A percentile compares a stretch with the other conserved stretches of the same genome.
These are phyloP conservation scores for Teratosphaeria destructans DNA, from an alignment of 2,329 filamentous ascomycete genomes.

Conservation along the genomic window DNA sequence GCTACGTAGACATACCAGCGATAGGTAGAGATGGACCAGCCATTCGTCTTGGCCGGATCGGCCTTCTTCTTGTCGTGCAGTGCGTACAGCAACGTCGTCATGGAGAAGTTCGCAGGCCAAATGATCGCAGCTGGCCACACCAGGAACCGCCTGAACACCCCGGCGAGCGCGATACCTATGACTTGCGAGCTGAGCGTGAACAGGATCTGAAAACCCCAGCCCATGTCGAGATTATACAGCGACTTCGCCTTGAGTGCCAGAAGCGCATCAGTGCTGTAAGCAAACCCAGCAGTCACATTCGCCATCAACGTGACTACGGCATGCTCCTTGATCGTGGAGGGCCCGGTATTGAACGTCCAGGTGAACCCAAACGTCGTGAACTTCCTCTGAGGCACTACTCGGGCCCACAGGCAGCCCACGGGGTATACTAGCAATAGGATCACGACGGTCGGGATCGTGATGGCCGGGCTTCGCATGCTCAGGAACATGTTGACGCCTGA, in stretches of 20 bases:
- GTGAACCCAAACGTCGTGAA: constrained; percentile 39
- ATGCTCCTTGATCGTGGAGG: constrained; percentile 48
- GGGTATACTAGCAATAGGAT: constrained; percentile 76
- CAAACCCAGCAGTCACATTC: constrained; percentile 43
- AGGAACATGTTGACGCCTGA: constrained; percentile 63
- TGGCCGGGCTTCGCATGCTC: constrained; percentile 79
- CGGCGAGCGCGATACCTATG: constrained; percentile 76
- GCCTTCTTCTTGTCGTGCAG: constrained; percentile 70
- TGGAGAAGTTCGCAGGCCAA: constrained; percentile 82
- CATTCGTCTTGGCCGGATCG: constrained; percentile 45
- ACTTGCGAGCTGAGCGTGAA: constrained; percentile 84
- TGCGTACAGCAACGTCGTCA: constrained; percentile 78
- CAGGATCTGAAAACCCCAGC: constrained; percentile 67
- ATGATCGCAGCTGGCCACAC: constrained; percentile 84
- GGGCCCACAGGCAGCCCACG: constrained; percentile 70
- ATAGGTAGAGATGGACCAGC: constrained; percentile 59
- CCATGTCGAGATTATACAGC: constrained; percentile 74
- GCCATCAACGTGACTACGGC: constrained; percentile 32
- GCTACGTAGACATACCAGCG: constrained; percentile 74
- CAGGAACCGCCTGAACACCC: constrained; percentile 67
- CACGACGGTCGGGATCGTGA: constrained; percentile 81
- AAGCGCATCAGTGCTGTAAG: constrained; percentile 40
- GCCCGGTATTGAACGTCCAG: constrained; percentile 27
- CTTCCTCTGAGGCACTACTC: constrained; percentile 45
- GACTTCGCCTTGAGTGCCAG: constrained; percentile 80